These are phyloP conservation scores for Suillus subluteus DNA, from an alignment of 768 basidiomycete genomes.

Conservation along the genomic window DNA sequence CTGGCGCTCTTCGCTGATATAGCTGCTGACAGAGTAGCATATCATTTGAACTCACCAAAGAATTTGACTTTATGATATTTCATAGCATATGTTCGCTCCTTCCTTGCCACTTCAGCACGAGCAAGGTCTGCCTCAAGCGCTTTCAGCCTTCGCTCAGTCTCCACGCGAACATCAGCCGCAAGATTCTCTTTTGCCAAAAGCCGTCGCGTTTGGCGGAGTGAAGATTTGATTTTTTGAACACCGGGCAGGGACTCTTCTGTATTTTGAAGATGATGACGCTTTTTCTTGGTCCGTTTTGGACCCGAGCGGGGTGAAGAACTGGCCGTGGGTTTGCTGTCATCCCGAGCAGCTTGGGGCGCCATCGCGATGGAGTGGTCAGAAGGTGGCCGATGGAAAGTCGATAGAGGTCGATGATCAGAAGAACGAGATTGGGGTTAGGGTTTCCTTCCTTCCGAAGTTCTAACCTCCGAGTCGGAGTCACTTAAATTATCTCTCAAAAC, in stretches of 20 bases:
- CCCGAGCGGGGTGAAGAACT: background rate
- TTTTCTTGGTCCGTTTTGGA: constrained; percentile 14
- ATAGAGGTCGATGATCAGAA: background rate
- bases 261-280: constrained; percentile 15
- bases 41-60: constrained; percentile 63
- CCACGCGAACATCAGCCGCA: constrained; percentile 82
- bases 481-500: background rate
- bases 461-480: background rate
- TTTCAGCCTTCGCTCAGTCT: constrained; percentile 78
- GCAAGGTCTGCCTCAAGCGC: constrained; percentile 75
- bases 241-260: constrained; percentile 50
- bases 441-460: background rate
- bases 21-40: background rate
- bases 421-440: constrained; percentile 22
- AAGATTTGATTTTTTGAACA: constrained; percentile 84
- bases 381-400: background rate
- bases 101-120: constrained; percentile 60
- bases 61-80: constrained; percentile 93
- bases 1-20: constrained; percentile 66
- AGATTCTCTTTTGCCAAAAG: constrained; percentile 85
- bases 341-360: background rate
- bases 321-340: background rate
- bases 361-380: background rate
- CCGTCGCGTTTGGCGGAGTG: constrained; percentile 80
- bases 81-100: constrained; percentile 73